Evolutionary conservation across 1,284 basidiomycete genomes (phyloP).

Genomic region (Prillingera fragicola): DNA sequence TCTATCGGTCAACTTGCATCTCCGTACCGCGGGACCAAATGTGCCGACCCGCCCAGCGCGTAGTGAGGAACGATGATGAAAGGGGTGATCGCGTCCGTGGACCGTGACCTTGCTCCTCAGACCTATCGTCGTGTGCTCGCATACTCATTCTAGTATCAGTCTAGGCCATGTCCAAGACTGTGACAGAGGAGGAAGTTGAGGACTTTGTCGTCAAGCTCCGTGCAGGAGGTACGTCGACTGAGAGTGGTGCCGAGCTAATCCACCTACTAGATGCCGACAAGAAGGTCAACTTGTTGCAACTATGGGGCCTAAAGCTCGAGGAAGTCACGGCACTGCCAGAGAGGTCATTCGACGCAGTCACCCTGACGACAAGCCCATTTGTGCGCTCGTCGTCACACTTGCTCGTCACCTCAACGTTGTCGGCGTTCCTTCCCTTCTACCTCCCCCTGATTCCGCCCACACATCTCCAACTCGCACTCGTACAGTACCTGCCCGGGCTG

Average conservation of each 20-base stretch:
- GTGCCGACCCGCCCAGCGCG: too few species aligned
- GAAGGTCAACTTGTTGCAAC: slow-evolving; percentile 44
- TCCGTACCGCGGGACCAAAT: too few species aligned
- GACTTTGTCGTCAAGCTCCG: slow-evolving; percentile 32
- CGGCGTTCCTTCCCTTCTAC: slow-evolving; percentile 39
- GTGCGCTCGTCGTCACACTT: slow-evolving; percentile 37
- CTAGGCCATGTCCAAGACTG: too few species aligned
- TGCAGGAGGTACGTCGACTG: slow-evolving; percentile 26
- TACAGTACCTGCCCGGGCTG: slow-evolving; percentile 32
- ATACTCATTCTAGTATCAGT: too few species aligned
- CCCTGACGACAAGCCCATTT: slow-evolving; percentile 30
- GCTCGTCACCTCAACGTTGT: slow-evolving; percentile 33
- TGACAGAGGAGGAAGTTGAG: slow-evolving; percentile 35
- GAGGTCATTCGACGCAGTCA: slow-evolving; percentile 37
- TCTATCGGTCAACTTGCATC: too few species aligned
- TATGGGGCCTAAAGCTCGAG: slow-evolving; percentile 42
- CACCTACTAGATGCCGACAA: slow-evolving; percentile 34
- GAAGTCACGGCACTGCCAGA: slow-evolving; percentile 29
- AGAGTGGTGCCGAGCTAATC: background rate
- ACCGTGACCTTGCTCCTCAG: too few species aligned
- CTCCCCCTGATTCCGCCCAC: slow-evolving; percentile 33
- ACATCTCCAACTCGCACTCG: slow-evolving; percentile 30
- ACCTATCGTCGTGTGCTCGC: too few species aligned
- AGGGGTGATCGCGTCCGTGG: too few species aligned
- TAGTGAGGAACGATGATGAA: too few species aligned